phyloP scores from a whole-genome alignment of 2,329 filamentous ascomycete species.

The Nemania sp. region DNA sequence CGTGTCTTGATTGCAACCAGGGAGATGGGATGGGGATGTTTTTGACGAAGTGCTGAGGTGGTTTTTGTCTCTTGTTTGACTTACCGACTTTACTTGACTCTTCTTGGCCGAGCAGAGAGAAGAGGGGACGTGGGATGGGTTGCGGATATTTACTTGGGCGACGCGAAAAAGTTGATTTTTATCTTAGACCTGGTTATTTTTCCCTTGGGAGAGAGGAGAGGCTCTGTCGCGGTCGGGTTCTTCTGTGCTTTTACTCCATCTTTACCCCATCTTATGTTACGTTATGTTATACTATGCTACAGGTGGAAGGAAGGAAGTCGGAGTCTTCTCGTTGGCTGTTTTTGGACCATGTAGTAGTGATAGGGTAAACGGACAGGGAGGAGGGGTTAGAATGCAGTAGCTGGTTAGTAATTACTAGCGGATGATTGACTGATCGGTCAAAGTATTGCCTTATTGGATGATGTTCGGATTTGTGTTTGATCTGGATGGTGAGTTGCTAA shows the following conservation, averaged over 20 bases:
- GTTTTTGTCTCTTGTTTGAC: neutral
- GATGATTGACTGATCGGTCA: neutral
- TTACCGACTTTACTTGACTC: neutral
- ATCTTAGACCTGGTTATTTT: conserved; percentile 1
- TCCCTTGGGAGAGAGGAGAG: conserved; percentile 1
- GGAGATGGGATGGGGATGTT: conserved; percentile 41
- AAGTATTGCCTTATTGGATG: neutral
- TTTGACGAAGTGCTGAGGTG: conserved; percentile 41
- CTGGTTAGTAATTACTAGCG: neutral
- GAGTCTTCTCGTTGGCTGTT: conserved; percentile 11
- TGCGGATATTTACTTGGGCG: neutral
- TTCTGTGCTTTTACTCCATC: conserved; percentile 14
- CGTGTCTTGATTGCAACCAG: conserved; percentile 44
- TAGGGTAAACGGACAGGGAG: conserved; percentile 12
- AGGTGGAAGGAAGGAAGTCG: conserved; percentile 1
- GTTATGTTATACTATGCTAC: conserved; percentile 9
- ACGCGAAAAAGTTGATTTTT: neutral
- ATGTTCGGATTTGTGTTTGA: neutral
- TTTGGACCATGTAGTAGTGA: conserved; percentile 32
- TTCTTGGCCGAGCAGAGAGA: neutral
- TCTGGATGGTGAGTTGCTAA: neutral
- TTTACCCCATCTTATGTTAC: neutral
- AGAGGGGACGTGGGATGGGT: too few relatives aligned
- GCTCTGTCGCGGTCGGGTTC: conserved; percentile 6
- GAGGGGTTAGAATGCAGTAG: conserved; percentile 5